Evolutionary conservation across 176 grass and related monocot species (phyloP).

Genomic region (Sorghum bicolor): Sorghum_bicolor_NCBIv3 NC_012872.2:59231001-59231500

Average conservation of each 20-base stretch:
- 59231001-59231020: conserved; percentile 19
- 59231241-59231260: conserved; percentile 28
- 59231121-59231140: conserved; percentile 86
- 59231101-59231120: conserved; percentile 91
- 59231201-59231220: conserved; percentile 67
- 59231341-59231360: neutral
- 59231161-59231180: conserved; percentile 82
- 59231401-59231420: conserved; percentile 23
- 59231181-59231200: conserved; percentile 63
- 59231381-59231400: conserved; percentile 20
- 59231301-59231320: conserved; percentile 1
- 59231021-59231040: conserved; percentile 8
- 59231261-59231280: neutral
- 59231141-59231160: conserved; percentile 66
- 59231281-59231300: neutral
- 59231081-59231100: conserved; percentile 62
- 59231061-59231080: neutral
- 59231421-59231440: conserved; percentile 3
- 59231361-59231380: conserved; percentile 5
- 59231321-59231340: conserved; percentile 6
- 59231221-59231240: conserved; percentile 33
- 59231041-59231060: conserved; percentile 30
- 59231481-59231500: no score
- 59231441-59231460: conserved; percentile 21
- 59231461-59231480: no score